Percentiles rank a stretch among this genome's conserved stretches.
phyloP scores from a whole-genome alignment of 2,329 filamentous ascomycete genomes.

The Fusarium compactum region DNA sequence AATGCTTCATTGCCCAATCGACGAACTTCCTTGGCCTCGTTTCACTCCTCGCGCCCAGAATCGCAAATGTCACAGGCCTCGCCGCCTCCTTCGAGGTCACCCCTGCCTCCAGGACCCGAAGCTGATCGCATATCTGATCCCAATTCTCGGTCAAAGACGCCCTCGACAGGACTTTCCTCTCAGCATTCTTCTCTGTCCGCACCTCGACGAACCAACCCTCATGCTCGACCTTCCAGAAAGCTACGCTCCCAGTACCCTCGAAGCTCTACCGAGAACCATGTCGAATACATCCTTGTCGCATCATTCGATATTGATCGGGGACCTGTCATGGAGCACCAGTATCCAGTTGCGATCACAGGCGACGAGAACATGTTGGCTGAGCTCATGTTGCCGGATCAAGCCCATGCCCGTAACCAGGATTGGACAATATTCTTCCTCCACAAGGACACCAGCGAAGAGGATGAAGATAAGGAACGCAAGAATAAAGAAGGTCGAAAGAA shows the following conservation, averaged over 20 bases:
- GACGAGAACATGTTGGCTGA: slow-evolving; percentile 99
- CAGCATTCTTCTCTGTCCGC: slow-evolving; percentile 71
- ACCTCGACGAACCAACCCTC: slow-evolving; percentile 63
- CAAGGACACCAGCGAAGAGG: slow-evolving; percentile 88
- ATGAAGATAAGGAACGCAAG: slow-evolving; percentile 78
- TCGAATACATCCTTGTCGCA: slow-evolving; percentile 97
- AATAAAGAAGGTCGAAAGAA: slow-evolving; percentile 66
- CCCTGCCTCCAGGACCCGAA: slow-evolving; percentile 63
- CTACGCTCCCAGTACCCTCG: slow-evolving; percentile 81
- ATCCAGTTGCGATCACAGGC: slow-evolving; percentile 91
- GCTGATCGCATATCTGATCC: slow-evolving; percentile 69
- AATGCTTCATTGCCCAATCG: slow-evolving; percentile 51
- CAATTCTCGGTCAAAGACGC: slow-evolving; percentile 70
- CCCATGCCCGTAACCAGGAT: slow-evolving; percentile 93
- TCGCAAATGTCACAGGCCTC: slow-evolving; percentile 69
- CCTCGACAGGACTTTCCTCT: slow-evolving; percentile 70
- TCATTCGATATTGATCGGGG: slow-evolving; percentile 97
- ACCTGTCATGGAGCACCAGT: slow-evolving; percentile 98
- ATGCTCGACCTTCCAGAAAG: slow-evolving; percentile 65
- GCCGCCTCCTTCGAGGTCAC: slow-evolving; percentile 67
- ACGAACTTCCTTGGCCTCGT: slow-evolving; percentile 73
- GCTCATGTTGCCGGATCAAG: slow-evolving; percentile 97
- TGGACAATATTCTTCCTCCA: slow-evolving; percentile 99
- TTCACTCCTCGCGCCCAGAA: slow-evolving; percentile 69
- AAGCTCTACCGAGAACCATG: slow-evolving; percentile 86